phyloP scores from a whole-genome alignment of 108 stramenopile genomes.

The Nannochloropsis oceanica region DNA sequence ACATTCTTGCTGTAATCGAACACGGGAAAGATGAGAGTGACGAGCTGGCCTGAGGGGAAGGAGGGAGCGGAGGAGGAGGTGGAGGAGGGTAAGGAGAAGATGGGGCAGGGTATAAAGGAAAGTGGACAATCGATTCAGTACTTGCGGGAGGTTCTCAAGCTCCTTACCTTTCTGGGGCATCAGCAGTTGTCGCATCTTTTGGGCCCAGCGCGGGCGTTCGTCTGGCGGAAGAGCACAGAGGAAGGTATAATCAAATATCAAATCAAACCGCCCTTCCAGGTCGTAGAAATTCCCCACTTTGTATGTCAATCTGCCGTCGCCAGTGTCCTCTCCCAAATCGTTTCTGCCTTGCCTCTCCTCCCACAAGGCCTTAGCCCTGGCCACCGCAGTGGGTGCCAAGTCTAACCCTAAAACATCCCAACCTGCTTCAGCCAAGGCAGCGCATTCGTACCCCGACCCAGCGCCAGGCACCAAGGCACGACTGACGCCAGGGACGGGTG shows the following conservation, averaged over 20 bases:
- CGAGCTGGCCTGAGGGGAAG: not conserved
- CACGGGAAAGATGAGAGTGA: not conserved
- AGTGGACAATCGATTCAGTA: not conserved
- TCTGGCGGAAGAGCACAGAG: not conserved
- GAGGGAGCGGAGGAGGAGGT: not conserved
- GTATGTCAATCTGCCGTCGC: not conserved
- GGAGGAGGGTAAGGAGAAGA: not conserved
- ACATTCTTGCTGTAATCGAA: not conserved
- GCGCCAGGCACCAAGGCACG: not conserved
- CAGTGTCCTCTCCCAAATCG: not conserved
- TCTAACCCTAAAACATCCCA: not conserved
- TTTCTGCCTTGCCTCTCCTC: not conserved
- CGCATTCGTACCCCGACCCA: not conserved
- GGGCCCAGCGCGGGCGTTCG: not conserved
- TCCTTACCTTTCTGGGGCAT: not conserved
- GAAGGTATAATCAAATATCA: not conserved
- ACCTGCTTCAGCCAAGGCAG: not conserved
- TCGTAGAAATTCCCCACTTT: not conserved
- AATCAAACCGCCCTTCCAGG: not conserved
- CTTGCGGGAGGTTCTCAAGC: not conserved
- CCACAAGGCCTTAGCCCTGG: not conserved
- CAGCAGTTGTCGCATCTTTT: not conserved
- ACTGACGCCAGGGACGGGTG: not conserved
- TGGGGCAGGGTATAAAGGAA: not conserved
- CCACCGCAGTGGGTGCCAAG: not conserved